Percentiles rank a stretch among this genome's conserved stretches.
phyloP scores from a whole-genome alignment of 2,329 filamentous ascomycete species.

The Nigrospora osmanthi region DNA sequence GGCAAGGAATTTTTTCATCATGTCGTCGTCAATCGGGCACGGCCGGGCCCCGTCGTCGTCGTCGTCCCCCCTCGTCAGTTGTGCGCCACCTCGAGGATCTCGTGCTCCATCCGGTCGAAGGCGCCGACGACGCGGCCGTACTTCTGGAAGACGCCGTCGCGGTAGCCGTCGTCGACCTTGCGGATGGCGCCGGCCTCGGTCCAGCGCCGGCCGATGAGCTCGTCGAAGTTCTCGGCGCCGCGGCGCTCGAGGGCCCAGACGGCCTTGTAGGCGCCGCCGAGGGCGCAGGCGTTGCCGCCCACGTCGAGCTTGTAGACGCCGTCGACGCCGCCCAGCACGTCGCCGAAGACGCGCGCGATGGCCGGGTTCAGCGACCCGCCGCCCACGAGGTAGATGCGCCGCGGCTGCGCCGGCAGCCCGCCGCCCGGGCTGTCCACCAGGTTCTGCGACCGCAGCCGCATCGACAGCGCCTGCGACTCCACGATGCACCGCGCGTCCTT shows the following conservation, averaged over 20 bases:
- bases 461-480: conserved; percentile 89
- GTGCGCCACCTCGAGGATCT: conserved; percentile 19
- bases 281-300: conserved; percentile 87
- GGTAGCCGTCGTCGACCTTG: conserved; percentile 77
- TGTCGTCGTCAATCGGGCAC: no score
- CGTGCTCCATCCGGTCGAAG: conserved; percentile 21
- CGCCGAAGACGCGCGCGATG: conserved; percentile 75
- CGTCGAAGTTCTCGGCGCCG: conserved; percentile 69
- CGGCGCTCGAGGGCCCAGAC: conserved; percentile 78
- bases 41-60: background rate
- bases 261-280: conserved; percentile 93
- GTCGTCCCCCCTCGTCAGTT: no score
- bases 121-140: conserved; percentile 73
- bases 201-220: conserved; percentile 79
- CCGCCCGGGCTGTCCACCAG: conserved; percentile 51
- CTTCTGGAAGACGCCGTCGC: conserved; percentile 61
- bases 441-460: conserved; percentile 74
- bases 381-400: conserved; percentile 88
- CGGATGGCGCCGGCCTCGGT: conserved; percentile 75
- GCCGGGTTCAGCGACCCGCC: conserved; percentile 85
- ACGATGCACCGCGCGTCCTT: conserved; percentile 82
- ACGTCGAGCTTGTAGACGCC: conserved; percentile 92
- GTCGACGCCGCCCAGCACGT: conserved; percentile 81
- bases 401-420: conserved; percentile 70
- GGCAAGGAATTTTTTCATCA: no score